Evolutionary conservation across 257 asterid genomes (phyloP).

Genomic region (Haberlea rhodopensis): DNA sequence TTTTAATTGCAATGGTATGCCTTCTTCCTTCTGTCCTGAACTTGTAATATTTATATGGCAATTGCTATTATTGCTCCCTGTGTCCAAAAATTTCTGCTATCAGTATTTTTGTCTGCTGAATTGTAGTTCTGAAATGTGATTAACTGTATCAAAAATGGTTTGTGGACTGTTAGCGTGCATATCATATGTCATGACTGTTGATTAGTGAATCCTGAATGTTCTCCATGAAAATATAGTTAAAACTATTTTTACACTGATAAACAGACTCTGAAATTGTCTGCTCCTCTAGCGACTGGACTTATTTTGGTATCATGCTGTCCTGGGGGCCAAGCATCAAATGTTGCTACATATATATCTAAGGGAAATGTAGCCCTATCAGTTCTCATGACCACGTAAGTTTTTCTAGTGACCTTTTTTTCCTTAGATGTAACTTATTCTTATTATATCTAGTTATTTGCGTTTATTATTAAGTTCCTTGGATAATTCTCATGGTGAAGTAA

Average conservation of each 20-base stretch:
- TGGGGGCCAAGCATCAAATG: constrained; percentile 98
- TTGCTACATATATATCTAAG: constrained; percentile 90
- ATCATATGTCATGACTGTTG: constrained; percentile 6
- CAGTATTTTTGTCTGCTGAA: constrained; percentile 3
- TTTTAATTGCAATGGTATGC: constrained; percentile 74
- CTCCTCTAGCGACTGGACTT: constrained; percentile 99
- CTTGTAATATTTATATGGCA: not conserved
- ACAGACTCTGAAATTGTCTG: constrained; percentile 80
- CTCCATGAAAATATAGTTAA: constrained; percentile 22
- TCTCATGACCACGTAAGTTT: constrained; percentile 96
- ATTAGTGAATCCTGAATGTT: constrained; percentile 24
- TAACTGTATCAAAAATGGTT: not conserved
- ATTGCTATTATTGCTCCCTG: not conserved
- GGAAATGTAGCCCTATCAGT: constrained; percentile 98
- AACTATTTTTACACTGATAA: constrained; percentile 25
- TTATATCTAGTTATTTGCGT: not conserved
- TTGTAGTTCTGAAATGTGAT: constrained; percentile 11
- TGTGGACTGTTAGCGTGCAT: not conserved
- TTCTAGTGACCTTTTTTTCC: constrained; percentile 8
- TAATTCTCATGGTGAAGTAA: constrained; percentile 1
- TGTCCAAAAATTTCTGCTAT: not conserved
- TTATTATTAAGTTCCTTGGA: not conserved
- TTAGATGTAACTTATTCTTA: constrained; percentile 12
- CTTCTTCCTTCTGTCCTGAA: constrained; percentile 18
- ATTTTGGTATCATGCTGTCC: constrained; percentile 98